Conservation (phyloP, 495 filamentous ascomycete species). For the Lepidopterella palustris region DNA sequence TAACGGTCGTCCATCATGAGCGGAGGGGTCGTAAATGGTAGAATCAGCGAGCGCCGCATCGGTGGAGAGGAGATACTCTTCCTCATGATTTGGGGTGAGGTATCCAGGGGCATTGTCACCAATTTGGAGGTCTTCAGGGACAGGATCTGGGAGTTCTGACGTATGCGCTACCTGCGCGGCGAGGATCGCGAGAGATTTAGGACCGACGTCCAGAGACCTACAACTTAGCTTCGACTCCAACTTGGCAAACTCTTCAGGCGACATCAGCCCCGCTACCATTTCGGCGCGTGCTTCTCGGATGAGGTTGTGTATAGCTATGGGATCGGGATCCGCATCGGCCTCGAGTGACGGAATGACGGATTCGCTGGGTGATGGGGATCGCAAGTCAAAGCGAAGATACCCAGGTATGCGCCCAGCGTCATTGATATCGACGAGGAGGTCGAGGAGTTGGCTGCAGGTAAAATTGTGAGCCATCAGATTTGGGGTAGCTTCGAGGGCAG, state of each 20-base stretch:
- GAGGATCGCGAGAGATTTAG: conserved; percentile 11
- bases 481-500: not conserved
- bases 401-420: conserved; percentile 66
- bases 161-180: conserved; percentile 20
- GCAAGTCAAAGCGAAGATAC: conserved; percentile 58
- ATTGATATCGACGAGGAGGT: conserved; percentile 79
- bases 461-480: not conserved
- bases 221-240: conserved; percentile 18
- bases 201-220: conserved; percentile 25
- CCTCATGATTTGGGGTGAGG: conserved; percentile 69
- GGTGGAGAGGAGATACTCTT: conserved; percentile 66
- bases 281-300: conserved; percentile 45
- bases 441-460: conserved; percentile 34
- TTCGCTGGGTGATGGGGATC: conserved; percentile 38
- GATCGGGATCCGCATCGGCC: conserved; percentile 37
- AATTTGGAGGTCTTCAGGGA: conserved; percentile 18
- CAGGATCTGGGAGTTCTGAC: conserved; percentile 1
- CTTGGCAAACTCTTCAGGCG: conserved; percentile 27
- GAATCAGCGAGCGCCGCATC: conserved; percentile 56
- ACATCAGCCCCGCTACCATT: conserved; percentile 40
- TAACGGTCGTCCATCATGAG: conserved; percentile 17
- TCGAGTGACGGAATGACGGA: conserved; percentile 39
- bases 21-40: conserved; percentile 14
- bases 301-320: conserved; percentile 37
- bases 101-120: conserved; percentile 40